Conservation (phyloP, 345 rosid genomes). For the Populus simonii region DNA sequence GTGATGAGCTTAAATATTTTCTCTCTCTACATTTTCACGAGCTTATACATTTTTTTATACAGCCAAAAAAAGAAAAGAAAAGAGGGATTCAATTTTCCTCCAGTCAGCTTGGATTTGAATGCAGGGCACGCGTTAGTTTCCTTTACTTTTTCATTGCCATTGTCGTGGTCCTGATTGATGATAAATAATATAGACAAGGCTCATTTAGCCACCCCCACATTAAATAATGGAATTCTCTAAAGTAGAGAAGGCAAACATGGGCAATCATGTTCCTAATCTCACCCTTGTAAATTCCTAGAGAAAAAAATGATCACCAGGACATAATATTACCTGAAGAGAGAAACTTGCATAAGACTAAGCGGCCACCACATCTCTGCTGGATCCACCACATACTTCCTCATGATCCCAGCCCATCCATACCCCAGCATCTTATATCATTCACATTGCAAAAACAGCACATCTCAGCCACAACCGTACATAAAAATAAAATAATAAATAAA, state of each 20-base stretch:
- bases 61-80: neutral
- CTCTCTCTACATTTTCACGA: too few species aligned
- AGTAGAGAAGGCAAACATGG: too few species aligned
- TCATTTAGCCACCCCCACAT: too few species aligned
- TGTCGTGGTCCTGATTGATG: too few species aligned
- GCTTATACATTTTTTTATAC: too few species aligned
- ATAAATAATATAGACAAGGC: too few species aligned
- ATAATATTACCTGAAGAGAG: conserved; percentile 52
- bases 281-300: too few species aligned
- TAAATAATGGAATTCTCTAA: too few species aligned
- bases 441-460: neutral
- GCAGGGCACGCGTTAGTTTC: neutral
- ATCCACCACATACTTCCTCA: conserved; percentile 59
- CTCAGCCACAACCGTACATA: too few species aligned
- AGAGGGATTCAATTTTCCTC: neutral
- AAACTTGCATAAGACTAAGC: conserved; percentile 51
- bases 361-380: conserved; percentile 85
- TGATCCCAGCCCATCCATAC: conserved; percentile 68
- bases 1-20: too few species aligned
- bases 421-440: conserved; percentile 42
- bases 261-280: too few species aligned
- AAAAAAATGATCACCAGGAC: neutral
- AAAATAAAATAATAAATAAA: too few species aligned
- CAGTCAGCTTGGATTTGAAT: neutral
- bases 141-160: neutral